Percentiles rank a stretch among this genome's conserved stretches.
Evolutionary conservation across 2,329 filamentous ascomycete species (phyloP).

Genomic region (Lachnellula hyalina): DNA sequence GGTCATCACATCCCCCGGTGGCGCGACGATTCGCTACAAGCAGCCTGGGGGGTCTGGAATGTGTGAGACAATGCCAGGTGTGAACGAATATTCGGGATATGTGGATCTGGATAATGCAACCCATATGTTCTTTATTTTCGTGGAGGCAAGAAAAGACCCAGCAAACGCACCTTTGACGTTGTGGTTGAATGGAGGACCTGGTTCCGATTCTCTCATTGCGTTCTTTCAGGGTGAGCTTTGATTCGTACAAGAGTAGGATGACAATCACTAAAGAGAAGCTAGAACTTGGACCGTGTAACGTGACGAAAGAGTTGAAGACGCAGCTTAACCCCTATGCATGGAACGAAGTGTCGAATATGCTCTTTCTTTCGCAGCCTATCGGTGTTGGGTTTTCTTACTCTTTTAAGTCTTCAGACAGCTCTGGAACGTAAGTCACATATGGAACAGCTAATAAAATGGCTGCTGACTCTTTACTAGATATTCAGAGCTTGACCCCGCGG

Average conservation of each 20-base stretch:
- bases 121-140: slow-evolving; percentile 37
- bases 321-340: slow-evolving; percentile 53
- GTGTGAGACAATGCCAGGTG: slow-evolving; percentile 3
- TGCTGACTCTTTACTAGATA: neutral
- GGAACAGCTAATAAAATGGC: neutral
- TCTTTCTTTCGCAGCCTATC: slow-evolving; percentile 54
- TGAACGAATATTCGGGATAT: slow-evolving; percentile 2
- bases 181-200: slow-evolving; percentile 62
- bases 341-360: slow-evolving; percentile 51
- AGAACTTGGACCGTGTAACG: slow-evolving; percentile 46
- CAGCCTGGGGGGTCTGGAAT: neutral
- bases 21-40: slow-evolving; percentile 1
- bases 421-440: neutral
- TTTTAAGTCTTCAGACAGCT: slow-evolving; percentile 29
- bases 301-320: slow-evolving; percentile 37
- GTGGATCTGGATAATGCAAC: slow-evolving; percentile 2
- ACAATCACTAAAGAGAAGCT: slow-evolving; percentile 30
- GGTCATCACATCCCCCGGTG: slow-evolving; percentile 1
- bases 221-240: slow-evolving; percentile 31
- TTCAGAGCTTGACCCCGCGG: neutral
- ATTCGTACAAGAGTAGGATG: slow-evolving; percentile 34
- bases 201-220: slow-evolving; percentile 50
- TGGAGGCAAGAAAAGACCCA: slow-evolving; percentile 40
- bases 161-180: slow-evolving; percentile 46
- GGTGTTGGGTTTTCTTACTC: slow-evolving; percentile 55